Conservation (phyloP, 1,139 yeast genomes). For the Sugiyamaella xylanicola region DNA sequence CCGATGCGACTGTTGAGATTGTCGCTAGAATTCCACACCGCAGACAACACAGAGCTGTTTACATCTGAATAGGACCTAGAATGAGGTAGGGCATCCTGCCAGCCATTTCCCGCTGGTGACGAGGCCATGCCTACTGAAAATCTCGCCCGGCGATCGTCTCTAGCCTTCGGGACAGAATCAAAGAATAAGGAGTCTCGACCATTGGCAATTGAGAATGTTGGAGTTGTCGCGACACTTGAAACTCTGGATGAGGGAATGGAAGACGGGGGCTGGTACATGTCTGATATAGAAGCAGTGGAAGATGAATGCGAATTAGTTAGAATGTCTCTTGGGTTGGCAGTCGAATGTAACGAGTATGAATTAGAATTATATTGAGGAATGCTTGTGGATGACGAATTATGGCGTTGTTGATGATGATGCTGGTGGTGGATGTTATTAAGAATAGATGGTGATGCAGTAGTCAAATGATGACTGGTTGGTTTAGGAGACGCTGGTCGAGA, state of each 20-base stretch:
- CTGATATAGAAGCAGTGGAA: conserved; percentile 23
- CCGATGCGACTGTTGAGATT: conserved; percentile 4
- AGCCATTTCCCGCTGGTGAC: conserved; percentile 11
- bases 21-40: conserved; percentile 11
- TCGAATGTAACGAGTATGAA: conserved; percentile 7
- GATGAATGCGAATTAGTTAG: conserved; percentile 22
- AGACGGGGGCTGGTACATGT: conserved; percentile 23
- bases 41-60: conserved; percentile 12
- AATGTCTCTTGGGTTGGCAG: conserved; percentile 20
- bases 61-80: conserved; percentile 16
- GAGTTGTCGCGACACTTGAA: conserved; percentile 24
- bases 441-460: conserved; percentile 19
- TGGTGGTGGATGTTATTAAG: conserved; percentile 6
- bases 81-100: conserved; percentile 4
- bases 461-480: not conserved
- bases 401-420: conserved; percentile 11
- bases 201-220: conserved; percentile 18
- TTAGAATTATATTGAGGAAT: not conserved
- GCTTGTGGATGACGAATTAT: conserved; percentile 4
- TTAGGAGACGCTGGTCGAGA: conserved; percentile 26
- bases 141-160: conserved; percentile 17
- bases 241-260: conserved; percentile 19
- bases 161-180: conserved; percentile 19
- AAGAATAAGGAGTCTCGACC: conserved; percentile 22
- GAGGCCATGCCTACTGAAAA: conserved; percentile 22